These are phyloP conservation scores for Polyporus tsugae DNA, from an alignment of 1,284 basidiomycete species.

Conservation along the genomic window DNA sequence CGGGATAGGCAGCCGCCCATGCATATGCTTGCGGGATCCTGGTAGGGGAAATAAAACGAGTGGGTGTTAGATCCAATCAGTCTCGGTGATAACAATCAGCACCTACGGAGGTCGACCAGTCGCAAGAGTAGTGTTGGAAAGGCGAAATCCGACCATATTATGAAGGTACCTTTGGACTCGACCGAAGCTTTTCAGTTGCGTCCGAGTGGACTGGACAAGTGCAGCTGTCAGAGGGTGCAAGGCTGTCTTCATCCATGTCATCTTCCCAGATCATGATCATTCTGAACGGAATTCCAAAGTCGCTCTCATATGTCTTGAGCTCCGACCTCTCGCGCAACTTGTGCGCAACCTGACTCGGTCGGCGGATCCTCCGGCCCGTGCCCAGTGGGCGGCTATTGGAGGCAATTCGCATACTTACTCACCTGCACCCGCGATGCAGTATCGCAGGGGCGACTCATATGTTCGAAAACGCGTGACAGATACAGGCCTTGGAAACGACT, in stretches of 20 bases:
- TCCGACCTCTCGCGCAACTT: neutral
- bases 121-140: slow-evolving; percentile 14
- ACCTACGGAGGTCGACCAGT: slow-evolving; percentile 21
- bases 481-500: neutral
- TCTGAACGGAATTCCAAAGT: neutral
- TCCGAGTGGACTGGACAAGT: neutral
- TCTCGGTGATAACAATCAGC: neutral
- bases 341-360: neutral
- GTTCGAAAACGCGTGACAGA: neutral
- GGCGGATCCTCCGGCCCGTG: neutral
- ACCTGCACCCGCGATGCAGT: too few relatives aligned
- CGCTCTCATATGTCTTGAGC: neutral
- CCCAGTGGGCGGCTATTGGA: too few relatives aligned
- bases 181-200: neutral
- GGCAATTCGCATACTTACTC: too few relatives aligned
- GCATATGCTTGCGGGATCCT: slow-evolving; percentile 76
- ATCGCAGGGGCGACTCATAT: too few relatives aligned
- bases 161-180: neutral
- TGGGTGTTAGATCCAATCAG: neutral
- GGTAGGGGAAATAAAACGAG: neutral
- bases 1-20: slow-evolving; percentile 65
- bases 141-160: slow-evolving; percentile 2
- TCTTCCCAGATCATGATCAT: neutral
- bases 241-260: neutral
- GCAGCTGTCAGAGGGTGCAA: neutral